These are phyloP conservation scores for Akanthomyces uredinophilus DNA, from an alignment of 2,329 filamentous ascomycete genomes.

Conservation along the genomic window DNA sequence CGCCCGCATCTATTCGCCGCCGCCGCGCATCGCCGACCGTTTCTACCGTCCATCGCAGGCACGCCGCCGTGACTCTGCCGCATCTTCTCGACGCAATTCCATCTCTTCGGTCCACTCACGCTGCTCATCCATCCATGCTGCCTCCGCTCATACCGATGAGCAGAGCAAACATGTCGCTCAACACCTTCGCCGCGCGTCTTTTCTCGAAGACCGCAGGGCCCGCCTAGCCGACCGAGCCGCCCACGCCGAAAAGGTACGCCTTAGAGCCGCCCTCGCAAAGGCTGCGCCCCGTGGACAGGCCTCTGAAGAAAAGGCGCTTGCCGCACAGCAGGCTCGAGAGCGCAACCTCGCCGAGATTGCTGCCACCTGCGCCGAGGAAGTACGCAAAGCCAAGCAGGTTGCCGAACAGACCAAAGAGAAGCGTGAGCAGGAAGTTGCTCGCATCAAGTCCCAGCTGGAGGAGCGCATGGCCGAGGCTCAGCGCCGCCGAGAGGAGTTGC, in stretches of 20 bases:
- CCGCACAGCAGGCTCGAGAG: slow-evolving; percentile 72
- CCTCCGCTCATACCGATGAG: slow-evolving; percentile 45
- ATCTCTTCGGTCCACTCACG: slow-evolving; percentile 71
- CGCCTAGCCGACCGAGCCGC: slow-evolving; percentile 74
- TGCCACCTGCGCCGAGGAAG: slow-evolving; percentile 75
- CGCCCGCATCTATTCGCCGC: slow-evolving; percentile 51
- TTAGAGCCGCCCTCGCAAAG: slow-evolving; percentile 70
- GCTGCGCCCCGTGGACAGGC: slow-evolving; percentile 59
- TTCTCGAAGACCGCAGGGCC: slow-evolving; percentile 75
- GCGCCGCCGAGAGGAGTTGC: slow-evolving; percentile 60
- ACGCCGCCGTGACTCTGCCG: slow-evolving; percentile 68
- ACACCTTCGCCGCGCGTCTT: slow-evolving; percentile 72
- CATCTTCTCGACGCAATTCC: slow-evolving; percentile 74
- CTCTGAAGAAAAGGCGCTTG: slow-evolving; percentile 71
- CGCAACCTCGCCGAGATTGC: slow-evolving; percentile 78
- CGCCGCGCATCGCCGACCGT: slow-evolving; percentile 71
- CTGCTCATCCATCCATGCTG: slow-evolving; percentile 55
- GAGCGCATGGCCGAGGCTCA: slow-evolving; percentile 76
- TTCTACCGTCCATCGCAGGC: slow-evolving; percentile 65
- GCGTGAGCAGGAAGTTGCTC: slow-evolving; percentile 66
- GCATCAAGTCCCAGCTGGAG: slow-evolving; percentile 69
- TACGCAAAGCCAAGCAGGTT: slow-evolving; percentile 75
- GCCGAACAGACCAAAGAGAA: slow-evolving; percentile 77
- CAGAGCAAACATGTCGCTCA: slow-evolving; percentile 76
- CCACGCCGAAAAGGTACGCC: slow-evolving; percentile 76